Evolutionary conservation across 805 yeast genomes (phyloP).

Genomic region (Torulaspora maleeae): DNA sequence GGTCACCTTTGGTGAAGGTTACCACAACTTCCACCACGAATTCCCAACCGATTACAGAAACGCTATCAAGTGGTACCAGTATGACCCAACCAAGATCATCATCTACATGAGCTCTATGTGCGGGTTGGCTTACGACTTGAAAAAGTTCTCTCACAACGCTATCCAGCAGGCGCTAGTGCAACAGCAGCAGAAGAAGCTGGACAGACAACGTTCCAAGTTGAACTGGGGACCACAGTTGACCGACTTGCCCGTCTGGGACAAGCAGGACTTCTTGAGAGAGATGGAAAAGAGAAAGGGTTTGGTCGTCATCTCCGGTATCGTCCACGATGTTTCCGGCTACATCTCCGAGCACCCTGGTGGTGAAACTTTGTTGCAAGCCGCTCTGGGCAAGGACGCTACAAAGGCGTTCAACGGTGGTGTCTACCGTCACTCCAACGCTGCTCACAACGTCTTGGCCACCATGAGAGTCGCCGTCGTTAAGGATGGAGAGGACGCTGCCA

Average conservation of each 20-base stretch:
- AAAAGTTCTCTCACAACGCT: constrained; percentile 72
- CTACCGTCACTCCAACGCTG: constrained; percentile 80
- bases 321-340: constrained; percentile 67
- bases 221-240: constrained; percentile 73
- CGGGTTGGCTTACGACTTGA: constrained; percentile 69
- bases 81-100: constrained; percentile 70
- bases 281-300: constrained; percentile 53
- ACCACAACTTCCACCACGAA: constrained; percentile 87
- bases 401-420: constrained; percentile 84
- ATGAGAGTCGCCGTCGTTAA: constrained; percentile 78
- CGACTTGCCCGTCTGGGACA: constrained; percentile 70
- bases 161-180: constrained; percentile 78
- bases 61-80: constrained; percentile 83
- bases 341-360: constrained; percentile 84
- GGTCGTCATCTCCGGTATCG: constrained; percentile 71
- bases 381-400: constrained; percentile 77
- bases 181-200: constrained; percentile 77
- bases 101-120: constrained; percentile 57
- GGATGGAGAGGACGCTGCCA: constrained; percentile 55
- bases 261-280: constrained; percentile 50
- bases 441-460: constrained; percentile 74
- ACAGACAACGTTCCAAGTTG: constrained; percentile 53
- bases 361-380: constrained; percentile 61
- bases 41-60: constrained; percentile 87
- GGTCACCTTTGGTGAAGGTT: constrained; percentile 85